phyloP scores from a whole-genome alignment of 2,329 filamentous ascomycete species.

The Pseudopyrenochaeta lycopersici region DNA sequence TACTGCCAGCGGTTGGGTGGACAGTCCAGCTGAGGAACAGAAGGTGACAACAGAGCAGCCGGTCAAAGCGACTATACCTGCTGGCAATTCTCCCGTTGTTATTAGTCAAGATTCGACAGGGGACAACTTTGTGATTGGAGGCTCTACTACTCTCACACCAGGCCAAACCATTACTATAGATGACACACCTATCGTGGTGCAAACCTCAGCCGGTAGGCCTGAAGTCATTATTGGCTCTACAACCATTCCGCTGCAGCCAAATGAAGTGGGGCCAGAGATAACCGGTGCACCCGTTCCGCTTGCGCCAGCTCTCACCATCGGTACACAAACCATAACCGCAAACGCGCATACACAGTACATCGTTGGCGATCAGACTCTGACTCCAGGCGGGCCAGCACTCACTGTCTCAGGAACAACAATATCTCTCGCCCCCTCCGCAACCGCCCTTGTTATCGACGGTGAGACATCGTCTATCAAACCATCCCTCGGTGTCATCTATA shows the following conservation, averaged over 20 bases:
- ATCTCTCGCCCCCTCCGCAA: slow-evolving; percentile 46
- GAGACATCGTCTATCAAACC: slow-evolving; percentile 30
- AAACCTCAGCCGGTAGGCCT: slow-evolving; percentile 27
- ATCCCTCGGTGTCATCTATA: slow-evolving; percentile 26
- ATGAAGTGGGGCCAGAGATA: slow-evolving; percentile 10
- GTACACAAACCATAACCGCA: slow-evolving; percentile 29
- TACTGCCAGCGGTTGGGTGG: slow-evolving; percentile 33
- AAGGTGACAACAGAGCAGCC: slow-evolving; percentile 16
- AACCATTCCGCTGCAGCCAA: slow-evolving; percentile 19
- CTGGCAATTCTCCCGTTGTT: slow-evolving; percentile 24
- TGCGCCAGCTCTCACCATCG: slow-evolving; percentile 31
- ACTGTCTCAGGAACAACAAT: slow-evolving; percentile 48
- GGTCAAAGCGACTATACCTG: slow-evolving; percentile 21
- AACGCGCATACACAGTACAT: slow-evolving; percentile 37
- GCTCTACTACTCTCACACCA: slow-evolving; percentile 26
- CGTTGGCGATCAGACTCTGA: slow-evolving; percentile 41
- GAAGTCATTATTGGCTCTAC: slow-evolving; percentile 33
- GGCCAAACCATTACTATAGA: slow-evolving; percentile 33
- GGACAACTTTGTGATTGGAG: slow-evolving; percentile 26
- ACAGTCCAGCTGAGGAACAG: slow-evolving; percentile 29
- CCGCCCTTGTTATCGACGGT: slow-evolving; percentile 48
- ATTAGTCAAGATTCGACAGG: slow-evolving; percentile 22
- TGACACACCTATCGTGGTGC: slow-evolving; percentile 36
- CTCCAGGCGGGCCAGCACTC: slow-evolving; percentile 44
- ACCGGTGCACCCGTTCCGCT: slow-evolving; percentile 23